Evolutionary conservation across 2,329 filamentous ascomycete species (phyloP).

Genomic region (Apiospora marii): DNA sequence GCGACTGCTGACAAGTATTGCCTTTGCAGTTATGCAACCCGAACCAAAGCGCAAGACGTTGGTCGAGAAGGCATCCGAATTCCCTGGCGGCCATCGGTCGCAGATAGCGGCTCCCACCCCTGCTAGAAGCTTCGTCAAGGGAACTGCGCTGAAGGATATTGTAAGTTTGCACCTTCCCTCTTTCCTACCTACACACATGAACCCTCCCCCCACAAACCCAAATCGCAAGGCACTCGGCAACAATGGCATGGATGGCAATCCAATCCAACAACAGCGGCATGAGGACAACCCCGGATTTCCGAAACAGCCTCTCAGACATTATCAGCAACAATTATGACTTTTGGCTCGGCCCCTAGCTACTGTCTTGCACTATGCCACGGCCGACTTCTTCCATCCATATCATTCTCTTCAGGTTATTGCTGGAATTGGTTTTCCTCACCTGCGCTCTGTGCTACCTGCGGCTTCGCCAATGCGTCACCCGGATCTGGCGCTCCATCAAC

Average conservation of each 20-base stretch:
- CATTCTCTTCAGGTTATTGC: slow-evolving; percentile 7
- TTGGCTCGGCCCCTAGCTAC: slow-evolving; percentile 9
- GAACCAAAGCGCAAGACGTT: slow-evolving; percentile 69
- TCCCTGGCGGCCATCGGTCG: slow-evolving; percentile 47
- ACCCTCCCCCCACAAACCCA: background rate
- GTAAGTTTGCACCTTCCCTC: slow-evolving; percentile 28
- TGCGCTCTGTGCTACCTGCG: background rate
- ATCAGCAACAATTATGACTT: slow-evolving; percentile 11
- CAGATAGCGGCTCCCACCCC: slow-evolving; percentile 50
- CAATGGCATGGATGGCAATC: background rate
- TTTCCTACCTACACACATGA: background rate
- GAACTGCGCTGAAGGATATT: slow-evolving; percentile 47
- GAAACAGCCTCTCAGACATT: slow-evolving; percentile 3
- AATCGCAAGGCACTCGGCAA: background rate
- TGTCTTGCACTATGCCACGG: slow-evolving; percentile 20
- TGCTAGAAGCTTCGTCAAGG: slow-evolving; percentile 54
- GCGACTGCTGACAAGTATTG: slow-evolving; percentile 25
- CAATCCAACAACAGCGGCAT: background rate
- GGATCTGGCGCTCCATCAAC: slow-evolving; percentile 9
- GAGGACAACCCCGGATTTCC: background rate
- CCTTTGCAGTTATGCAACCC: slow-evolving; percentile 56
- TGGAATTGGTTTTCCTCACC: slow-evolving; percentile 11
- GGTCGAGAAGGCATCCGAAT: slow-evolving; percentile 62
- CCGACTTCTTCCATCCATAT: slow-evolving; percentile 6
- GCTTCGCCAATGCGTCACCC: slow-evolving; percentile 10